Evolutionary conservation across 257 asterid species (phyloP), one percentile per base, ranked within the genome.

Genomic region (Striga asiatica): DNA sequence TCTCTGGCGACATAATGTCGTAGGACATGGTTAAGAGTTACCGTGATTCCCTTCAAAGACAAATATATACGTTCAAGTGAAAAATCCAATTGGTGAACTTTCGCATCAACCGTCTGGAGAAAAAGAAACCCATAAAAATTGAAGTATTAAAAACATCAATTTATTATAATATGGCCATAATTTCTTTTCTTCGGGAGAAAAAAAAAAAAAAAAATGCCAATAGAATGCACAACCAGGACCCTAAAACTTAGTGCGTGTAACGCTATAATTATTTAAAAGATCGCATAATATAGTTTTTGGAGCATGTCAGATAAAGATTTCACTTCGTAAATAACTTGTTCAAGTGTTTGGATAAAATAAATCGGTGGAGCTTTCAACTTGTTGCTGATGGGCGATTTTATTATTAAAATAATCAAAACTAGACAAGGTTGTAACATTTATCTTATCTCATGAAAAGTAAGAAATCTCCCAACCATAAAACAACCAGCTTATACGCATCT

Each of bases 11-110:
- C 31, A 55, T 49, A 51, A 29, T 32, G 54, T 4, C 50, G 24
- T 58, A 23, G 39, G 48, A 46, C 12, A 16, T 28, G 32, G 10
- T 64, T 27, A 55, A 6, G 46, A 59, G 50, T 76, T 78, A 91
- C 96, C 87, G 66, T 76, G 61, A 84, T 72, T 65, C 84, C 92
- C 79, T 87, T 91, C 70, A 91, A 65, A 4, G 98, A 86, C 74
- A 91, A 78, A 70, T 81, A 87, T 71, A 91, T 87, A 21, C 96
- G 96, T 41, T 78, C 94, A 19, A 86, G 86, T 6, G 88, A 66
- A 71, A 86, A 91, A 68, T 91, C 96, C 80, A 91, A 65, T 67
- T 83, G 94, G 75, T 76, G 82, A 74, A 91, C 96, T 75, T 86
- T 91, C 60, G 98, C 98, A 43, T 91, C 98, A 35, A 91, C 72